Evolutionary conservation across 176 grass and related monocot species (phyloP), one percentile per base, ranked within the genome.

Genomic region (Zea mays): DNA sequence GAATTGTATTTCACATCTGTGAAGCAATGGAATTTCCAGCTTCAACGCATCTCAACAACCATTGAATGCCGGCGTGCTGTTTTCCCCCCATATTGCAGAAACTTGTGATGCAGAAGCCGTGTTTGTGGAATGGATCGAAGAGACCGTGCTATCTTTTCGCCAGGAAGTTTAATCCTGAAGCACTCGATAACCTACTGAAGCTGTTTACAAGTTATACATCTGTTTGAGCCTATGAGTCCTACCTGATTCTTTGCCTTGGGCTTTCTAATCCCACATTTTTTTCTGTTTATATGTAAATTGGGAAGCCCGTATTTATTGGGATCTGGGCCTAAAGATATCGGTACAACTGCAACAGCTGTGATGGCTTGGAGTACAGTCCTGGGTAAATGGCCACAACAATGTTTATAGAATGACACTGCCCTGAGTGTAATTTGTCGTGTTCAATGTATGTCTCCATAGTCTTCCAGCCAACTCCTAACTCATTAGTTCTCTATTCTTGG

Each of bases 81-180:
- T 57, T 70, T 69, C 7, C 4, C 72, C 34, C 20, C 36, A 27
- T 59, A 35, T 79, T 79, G 70, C 83, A 99, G 96, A 99, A 95
- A 90, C 8, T 89, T 45, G 5, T 85, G 33, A 90, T 82, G 36
- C 69, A 64, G 78, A 85, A 76, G 44, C 85, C 96, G 12, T 99
- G 96, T 78, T 86, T 95, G 55, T 95, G 96, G 96, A 99, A 97
- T 49, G 91, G 95, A 77, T 88, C 85, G 19, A 97, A 92, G 87
- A 92, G 91, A 81, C 91, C 95, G 36, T 97, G 95, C 78, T 97
- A 97, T 54, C 88, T 97, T 74, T 97, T 97, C 74, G 91, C 95
- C 20, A 89, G 95, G 65, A 97, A 97, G 73, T 97, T 97, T 56
- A 86, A 90, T 52, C 95, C 91, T 1, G 95, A 94, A 76, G 72